Conservation (phyloP, 2,329 filamentous ascomycete species). For the Nigrograna mackinnonii region DNA sequence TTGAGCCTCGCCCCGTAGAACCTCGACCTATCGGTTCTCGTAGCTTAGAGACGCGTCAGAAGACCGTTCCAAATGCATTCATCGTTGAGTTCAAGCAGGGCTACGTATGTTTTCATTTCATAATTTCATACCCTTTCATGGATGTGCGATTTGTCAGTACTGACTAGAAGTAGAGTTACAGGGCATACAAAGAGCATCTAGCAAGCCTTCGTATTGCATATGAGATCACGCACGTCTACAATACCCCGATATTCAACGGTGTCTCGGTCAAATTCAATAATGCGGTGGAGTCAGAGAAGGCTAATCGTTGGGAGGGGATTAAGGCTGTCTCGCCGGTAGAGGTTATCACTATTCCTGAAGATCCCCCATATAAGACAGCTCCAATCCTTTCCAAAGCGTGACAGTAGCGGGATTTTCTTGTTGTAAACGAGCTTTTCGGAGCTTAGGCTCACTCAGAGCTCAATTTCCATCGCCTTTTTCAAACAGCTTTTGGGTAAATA, state of each 20-base stretch:
- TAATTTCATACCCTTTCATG: not conserved
- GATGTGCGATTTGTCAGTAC: too few relatives aligned
- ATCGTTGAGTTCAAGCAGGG: slow-evolving; percentile 4
- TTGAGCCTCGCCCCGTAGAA: slow-evolving; percentile 1
- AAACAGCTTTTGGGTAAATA: too few relatives aligned
- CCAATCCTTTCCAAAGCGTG: too few relatives aligned
- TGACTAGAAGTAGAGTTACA: not conserved
- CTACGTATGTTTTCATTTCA: slow-evolving; percentile 1
- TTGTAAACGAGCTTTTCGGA: too few relatives aligned
- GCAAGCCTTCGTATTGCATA: not conserved
- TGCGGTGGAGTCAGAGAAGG: not conserved
- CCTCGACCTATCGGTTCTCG: slow-evolving; percentile 1
- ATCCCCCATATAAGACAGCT: too few relatives aligned
- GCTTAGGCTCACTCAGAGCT: too few relatives aligned
- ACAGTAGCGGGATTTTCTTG: too few relatives aligned
- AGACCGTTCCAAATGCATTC: slow-evolving; percentile 1
- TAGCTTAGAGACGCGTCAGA: not conserved
- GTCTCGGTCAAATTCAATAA: not conserved
- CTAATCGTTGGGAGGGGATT: not conserved
- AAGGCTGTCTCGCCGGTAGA: not conserved
- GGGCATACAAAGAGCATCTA: not conserved
- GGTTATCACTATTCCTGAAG: not conserved
- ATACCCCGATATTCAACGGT: not conserved
- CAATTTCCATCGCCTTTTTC: too few relatives aligned
- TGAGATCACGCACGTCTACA: not conserved